A percentile compares a stretch with the other conserved stretches of the same genome.
phyloP scores from a whole-genome alignment of 2,329 filamentous ascomycete genomes.

The Colletotrichum kahawae region DNA sequence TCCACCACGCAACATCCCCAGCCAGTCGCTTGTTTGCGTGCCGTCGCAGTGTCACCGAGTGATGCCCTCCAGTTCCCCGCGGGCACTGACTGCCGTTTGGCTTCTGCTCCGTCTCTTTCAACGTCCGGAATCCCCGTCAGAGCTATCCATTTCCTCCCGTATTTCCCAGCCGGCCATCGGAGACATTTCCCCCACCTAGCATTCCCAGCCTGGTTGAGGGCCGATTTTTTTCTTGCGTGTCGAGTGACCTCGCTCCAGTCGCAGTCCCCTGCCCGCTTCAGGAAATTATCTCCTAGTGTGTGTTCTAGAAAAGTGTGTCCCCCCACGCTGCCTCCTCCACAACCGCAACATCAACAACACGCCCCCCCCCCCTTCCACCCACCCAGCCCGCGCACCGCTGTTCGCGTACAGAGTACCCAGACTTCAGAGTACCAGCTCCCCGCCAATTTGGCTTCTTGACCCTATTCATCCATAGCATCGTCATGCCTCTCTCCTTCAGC shows the following conservation, averaged over 20 bases:
- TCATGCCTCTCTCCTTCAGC: not conserved
- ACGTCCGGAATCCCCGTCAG: not conserved
- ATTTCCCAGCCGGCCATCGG: not conserved
- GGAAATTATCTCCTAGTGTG: conserved; percentile 22
- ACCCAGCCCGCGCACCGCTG: not conserved
- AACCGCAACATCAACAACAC: not conserved
- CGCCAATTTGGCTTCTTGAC: conserved; percentile 14
- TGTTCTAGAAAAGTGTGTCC: conserved; percentile 20
- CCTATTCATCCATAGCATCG: conserved; percentile 12
- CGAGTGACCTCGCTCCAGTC: conserved; percentile 12
- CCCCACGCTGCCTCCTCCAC: conserved; percentile 16
- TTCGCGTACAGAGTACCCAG: not conserved
- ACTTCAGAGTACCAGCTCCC: not conserved
- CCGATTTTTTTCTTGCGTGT: conserved; percentile 8
- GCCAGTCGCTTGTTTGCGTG: not conserved
- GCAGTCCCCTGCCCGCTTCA: conserved; percentile 8
- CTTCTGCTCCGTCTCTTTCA: not conserved
- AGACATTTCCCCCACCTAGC: not conserved
- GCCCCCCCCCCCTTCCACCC: not conserved
- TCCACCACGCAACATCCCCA: not conserved
- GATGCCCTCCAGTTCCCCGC: not conserved
- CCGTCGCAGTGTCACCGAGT: not conserved
- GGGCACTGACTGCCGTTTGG: not conserved
- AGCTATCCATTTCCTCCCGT: not conserved
- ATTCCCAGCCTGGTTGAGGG: not conserved